Evolutionary conservation across 495 filamentous ascomycete genomes (phyloP), one percentile per base, ranked within the genome.

Genomic region (Aspergillus coremiiformis): DNA sequence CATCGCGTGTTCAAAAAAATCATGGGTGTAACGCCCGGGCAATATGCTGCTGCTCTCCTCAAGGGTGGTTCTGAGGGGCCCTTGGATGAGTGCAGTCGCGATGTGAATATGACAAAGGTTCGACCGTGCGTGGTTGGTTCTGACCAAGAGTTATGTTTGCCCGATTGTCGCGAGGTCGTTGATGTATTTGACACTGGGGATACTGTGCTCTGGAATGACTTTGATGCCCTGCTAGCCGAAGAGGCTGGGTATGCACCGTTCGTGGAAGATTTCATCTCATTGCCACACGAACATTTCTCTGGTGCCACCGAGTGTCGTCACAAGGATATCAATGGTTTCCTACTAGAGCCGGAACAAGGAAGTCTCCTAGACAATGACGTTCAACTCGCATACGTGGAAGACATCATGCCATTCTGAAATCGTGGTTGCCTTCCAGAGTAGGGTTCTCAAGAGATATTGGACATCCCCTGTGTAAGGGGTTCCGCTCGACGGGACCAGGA

Each of bases 1-100:
- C 81, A 79, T 58, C 79, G 84, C 26, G 65, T 84, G 30, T 81
- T 83, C 52, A 84, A 79, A 65, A 75, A 80, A 49, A 69, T 70
- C 2, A 77, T 73, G 59, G 79, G 83, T 50, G 64, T 82, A 19
- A 84, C 81, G 54, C 78, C 81, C n/a, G 80, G 81, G 27, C 72
- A 78, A 53, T 84, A 81, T 65, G 53, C 56, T 11, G 56, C 45
- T 29, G 53, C n/a, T 44, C 19, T 53, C 15, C 15, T 51, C 30
- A 23, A 30, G 11, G 12, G 21, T 5, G 32, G 32, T 35, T 10
- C 12, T 24, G 39, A 33, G n/a, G 45, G n/a, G 22, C 33, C 46
- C n/a, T 17, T 50, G 32, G 51, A 43, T 27, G 44, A 23, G 42
- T 43, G 52, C 44, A 35, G 11, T 22, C 30, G 23, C 8, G 27